Percentiles rank a stretch among this genome's conserved stretches.
These are phyloP conservation scores for Vitis cinerea DNA, from an alignment of 164 flowering plant genomes.

Conservation along the genomic window DNA sequence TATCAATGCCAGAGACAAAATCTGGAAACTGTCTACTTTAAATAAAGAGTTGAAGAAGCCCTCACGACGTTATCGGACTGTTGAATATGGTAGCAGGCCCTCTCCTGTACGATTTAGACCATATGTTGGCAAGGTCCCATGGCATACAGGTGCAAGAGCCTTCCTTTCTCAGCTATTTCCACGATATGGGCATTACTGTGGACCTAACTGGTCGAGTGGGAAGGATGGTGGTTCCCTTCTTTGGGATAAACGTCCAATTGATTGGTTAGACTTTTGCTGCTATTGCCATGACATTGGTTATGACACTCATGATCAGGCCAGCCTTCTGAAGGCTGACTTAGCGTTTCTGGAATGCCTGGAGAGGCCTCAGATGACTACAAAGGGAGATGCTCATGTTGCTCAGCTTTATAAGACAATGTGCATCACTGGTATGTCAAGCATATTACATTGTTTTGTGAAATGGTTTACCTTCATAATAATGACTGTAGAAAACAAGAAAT, in stretches of 20 bases:
- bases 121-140: constrained; percentile 88
- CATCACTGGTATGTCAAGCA: constrained; percentile 58
- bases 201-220: constrained; percentile 99
- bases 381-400: constrained; percentile 65
- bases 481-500: no score
- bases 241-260: constrained; percentile 91
- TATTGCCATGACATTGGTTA: constrained; percentile 92
- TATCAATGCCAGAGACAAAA: constrained; percentile 25
- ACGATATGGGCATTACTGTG: constrained; percentile 93
- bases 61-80: constrained; percentile 15
- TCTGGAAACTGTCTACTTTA: constrained; percentile 39
- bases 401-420: constrained; percentile 77
- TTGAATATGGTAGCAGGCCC: constrained; percentile 16
- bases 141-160: constrained; percentile 85
- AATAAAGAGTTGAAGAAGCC: constrained; percentile 43
- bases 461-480: not conserved
- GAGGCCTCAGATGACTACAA: constrained; percentile 54
- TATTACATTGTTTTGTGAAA: not conserved
- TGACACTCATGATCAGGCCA: constrained; percentile 82
- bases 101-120: constrained; percentile 65
- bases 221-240: constrained; percentile 71
- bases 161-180: constrained; percentile 86
- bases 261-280: constrained; percentile 93
- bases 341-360: constrained; percentile 94
- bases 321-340: constrained; percentile 85